phyloP scores from a whole-genome alignment of 768 basidiomycete genomes.

The Hortiboletus campestris region DNA sequence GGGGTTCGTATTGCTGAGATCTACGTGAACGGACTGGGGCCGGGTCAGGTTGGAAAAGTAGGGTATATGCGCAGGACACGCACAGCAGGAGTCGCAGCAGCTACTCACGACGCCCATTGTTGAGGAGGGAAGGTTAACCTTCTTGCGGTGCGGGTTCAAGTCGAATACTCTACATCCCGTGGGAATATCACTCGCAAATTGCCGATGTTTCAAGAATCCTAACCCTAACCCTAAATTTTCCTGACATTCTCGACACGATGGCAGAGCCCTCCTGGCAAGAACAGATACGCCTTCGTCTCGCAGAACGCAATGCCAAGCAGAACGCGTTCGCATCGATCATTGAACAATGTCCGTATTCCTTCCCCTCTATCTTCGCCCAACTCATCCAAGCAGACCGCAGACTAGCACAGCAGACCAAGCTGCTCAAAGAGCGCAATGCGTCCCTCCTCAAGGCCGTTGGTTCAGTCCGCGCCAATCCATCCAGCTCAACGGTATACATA shows the following conservation, averaged over 20 bases:
- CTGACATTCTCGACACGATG: slow-evolving; percentile 44
- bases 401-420: slow-evolving; percentile 87
- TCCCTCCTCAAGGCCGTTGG: slow-evolving; percentile 83
- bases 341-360: slow-evolving; percentile 74
- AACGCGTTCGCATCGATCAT: slow-evolving; percentile 81
- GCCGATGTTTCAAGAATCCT: slow-evolving; percentile 10
- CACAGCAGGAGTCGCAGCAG: slow-evolving; percentile 85
- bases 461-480: slow-evolving; percentile 62
- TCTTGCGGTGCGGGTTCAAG: slow-evolving; percentile 10
- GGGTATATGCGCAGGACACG: slow-evolving; percentile 29
- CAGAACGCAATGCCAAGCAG: slow-evolving; percentile 81
- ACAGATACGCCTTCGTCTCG: slow-evolving; percentile 70
- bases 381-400: slow-evolving; percentile 65
- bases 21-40: slow-evolving; percentile 71
- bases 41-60: slow-evolving; percentile 12
- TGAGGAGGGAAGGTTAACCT: background rate
- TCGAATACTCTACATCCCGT: slow-evolving; percentile 21
- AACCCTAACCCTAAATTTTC: slow-evolving; percentile 28
- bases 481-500: slow-evolving; percentile 59
- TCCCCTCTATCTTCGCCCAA: background rate
- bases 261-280: slow-evolving; percentile 86
- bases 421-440: slow-evolving; percentile 90
- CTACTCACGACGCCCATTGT: slow-evolving; percentile 74
- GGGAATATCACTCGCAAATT: slow-evolving; percentile 24
- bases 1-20: slow-evolving; percentile 84